phyloP scores from a whole-genome alignment of 768 basidiomycete genomes.

The Lactifluus pinguis region DNA sequence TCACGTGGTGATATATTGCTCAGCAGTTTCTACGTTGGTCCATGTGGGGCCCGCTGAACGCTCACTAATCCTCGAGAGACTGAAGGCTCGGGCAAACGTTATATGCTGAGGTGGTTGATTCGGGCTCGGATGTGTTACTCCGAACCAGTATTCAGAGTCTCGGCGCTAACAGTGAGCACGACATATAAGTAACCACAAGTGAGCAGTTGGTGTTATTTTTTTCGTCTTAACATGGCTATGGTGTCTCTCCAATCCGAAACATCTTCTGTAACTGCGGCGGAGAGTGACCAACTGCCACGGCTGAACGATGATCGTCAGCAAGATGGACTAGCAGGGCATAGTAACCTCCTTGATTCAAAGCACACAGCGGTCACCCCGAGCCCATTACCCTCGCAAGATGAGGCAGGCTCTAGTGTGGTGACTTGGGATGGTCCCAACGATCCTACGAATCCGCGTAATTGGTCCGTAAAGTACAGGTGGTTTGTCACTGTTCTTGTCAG shows the following conservation, averaged over 20 bases:
- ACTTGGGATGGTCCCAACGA: constrained; percentile 11
- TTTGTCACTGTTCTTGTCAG: neutral
- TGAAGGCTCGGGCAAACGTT: neutral
- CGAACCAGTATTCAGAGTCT: neutral
- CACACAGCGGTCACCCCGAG: neutral
- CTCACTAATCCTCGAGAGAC: neutral
- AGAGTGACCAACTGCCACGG: no score
- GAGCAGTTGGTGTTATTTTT: neutral
- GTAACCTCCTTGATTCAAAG: neutral
- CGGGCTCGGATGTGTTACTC: neutral
- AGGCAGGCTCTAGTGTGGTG: neutral
- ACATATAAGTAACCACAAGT: neutral
- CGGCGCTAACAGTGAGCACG: neutral
- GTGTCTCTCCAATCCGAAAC: neutral
- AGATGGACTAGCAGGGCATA: neutral
- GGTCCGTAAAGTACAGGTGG: constrained; percentile 7
- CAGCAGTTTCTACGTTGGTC: neutral
- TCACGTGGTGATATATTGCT: neutral
- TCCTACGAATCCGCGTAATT: constrained; percentile 11
- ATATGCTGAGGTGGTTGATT: neutral
- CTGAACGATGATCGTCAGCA: neutral
- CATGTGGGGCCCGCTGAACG: neutral
- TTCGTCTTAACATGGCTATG: neutral
- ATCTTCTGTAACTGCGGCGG: neutral
- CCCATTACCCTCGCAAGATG: neutral